phyloP scores from a whole-genome alignment of 2,329 filamentous ascomycete genomes.

The Chrysosphaeria jannelii region DNA sequence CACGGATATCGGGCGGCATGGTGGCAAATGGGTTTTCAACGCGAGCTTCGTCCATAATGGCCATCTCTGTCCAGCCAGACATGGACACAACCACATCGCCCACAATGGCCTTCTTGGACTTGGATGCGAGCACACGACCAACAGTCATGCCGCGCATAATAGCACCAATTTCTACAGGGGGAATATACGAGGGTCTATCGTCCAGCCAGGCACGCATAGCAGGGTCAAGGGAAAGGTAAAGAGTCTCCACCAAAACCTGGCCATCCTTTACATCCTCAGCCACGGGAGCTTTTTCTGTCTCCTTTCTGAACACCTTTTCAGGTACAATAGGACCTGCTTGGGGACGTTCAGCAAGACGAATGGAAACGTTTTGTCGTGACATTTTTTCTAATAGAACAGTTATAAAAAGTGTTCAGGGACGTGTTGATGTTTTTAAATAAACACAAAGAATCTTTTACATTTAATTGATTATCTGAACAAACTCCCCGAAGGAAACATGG shows the following conservation, averaged over 20 bases:
- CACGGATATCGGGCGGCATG: constrained; percentile 2
- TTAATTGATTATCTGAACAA: too few species aligned
- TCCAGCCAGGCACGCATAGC: constrained; percentile 34
- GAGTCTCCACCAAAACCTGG: constrained; percentile 16
- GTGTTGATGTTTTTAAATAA: too few species aligned
- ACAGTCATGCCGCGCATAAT: constrained; percentile 26
- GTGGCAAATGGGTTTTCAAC: constrained; percentile 4
- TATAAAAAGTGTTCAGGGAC: too few species aligned
- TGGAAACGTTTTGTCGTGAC: constrained; percentile 7
- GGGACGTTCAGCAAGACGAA: constrained; percentile 34
- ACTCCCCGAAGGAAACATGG: too few species aligned
- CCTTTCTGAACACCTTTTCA: constrained; percentile 29
- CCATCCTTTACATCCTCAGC: constrained; percentile 18
- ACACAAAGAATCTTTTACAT: too few species aligned
- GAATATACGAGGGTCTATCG: constrained; percentile 18
- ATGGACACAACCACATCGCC: constrained; percentile 20
- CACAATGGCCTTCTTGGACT: constrained; percentile 13
- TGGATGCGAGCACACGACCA: constrained; percentile 19
- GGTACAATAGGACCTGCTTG: constrained; percentile 26
- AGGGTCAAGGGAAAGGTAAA: constrained; percentile 29
- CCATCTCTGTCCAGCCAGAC: constrained; percentile 26
- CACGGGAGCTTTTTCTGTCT: constrained; percentile 19
- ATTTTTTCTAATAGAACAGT: too few species aligned
- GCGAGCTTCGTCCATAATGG: constrained; percentile 14
- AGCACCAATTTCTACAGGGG: constrained; percentile 26